Conservation (phyloP, 495 filamentous ascomycete species). For the Mytilinidion resinicola region DNA sequence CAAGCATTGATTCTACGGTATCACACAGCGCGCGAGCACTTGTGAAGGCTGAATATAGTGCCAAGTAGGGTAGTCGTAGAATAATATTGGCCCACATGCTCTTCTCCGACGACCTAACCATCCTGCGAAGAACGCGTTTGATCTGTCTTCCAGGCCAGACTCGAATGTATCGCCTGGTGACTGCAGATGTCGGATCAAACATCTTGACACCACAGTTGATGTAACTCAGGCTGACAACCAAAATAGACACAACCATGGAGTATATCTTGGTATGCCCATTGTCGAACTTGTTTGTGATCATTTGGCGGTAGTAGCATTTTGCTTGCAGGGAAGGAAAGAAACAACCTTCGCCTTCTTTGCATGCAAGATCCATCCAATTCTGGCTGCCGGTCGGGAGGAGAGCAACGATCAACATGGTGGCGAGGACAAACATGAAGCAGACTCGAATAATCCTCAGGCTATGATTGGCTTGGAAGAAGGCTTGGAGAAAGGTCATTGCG, state of each 20-base stretch:
- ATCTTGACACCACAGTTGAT: conserved; percentile 13
- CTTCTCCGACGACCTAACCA: background rate
- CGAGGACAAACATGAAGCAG: conserved; percentile 16
- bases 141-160: conserved; percentile 1
- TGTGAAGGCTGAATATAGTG: conserved; percentile 5
- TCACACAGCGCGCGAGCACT: conserved; percentile 5
- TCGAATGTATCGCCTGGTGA: conserved; percentile 9
- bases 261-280: conserved; percentile 13
- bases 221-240: conserved; percentile 13
- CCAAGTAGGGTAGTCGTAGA: conserved; percentile 1
- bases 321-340: conserved; percentile 13
- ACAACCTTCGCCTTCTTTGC: conserved; percentile 1
- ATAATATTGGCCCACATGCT: background rate
- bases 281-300: background rate
- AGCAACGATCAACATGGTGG: conserved; percentile 8
- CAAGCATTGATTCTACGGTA: conserved; percentile 12
- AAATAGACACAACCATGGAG: conserved; percentile 18
- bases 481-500: conserved; percentile 33
- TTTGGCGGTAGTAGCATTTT: conserved; percentile 16
- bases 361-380: conserved; percentile 12
- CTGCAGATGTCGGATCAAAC: conserved; percentile 15
- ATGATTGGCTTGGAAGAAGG: conserved; percentile 12
- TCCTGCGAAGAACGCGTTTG: background rate
- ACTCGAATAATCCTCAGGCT: conserved; percentile 9
- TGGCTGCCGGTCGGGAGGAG: conserved; percentile 16